phyloP scores from a whole-genome alignment of 1,284 basidiomycete genomes.

The Apiotrichum veenhuisii region DNA sequence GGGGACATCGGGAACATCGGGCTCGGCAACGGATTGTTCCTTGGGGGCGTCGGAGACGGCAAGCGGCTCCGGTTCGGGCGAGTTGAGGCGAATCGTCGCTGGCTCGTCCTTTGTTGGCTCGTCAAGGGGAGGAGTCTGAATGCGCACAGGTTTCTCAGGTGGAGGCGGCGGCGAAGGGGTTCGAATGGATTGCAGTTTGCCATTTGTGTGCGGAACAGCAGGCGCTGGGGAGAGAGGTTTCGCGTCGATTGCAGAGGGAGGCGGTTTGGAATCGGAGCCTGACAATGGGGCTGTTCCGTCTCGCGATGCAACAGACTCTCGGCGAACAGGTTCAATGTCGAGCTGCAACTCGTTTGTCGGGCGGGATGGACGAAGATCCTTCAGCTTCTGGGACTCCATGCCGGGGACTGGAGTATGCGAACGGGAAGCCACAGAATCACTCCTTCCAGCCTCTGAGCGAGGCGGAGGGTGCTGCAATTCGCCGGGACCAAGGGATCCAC shows the following conservation, averaged over 20 bases:
- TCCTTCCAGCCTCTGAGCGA: background rate
- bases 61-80: background rate
- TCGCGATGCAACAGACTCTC: background rate
- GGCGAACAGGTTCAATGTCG: background rate
- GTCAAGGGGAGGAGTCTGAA: background rate
- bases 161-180: background rate
- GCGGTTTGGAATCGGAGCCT: background rate
- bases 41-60: too few species aligned
- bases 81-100: background rate
- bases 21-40: too few species aligned
- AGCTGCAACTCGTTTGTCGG: constrained; percentile 3
- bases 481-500: background rate
- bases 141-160: background rate
- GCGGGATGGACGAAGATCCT: background rate
- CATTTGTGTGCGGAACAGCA: background rate
- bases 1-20: too few species aligned
- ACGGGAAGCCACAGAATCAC: background rate
- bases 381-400: background rate
- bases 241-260: background rate
- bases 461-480: background rate
- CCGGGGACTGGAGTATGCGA: constrained; percentile 1
- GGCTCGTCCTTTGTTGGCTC: background rate
- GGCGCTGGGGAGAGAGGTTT: background rate
- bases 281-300: background rate
- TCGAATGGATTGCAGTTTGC: background rate